phyloP scores from a whole-genome alignment of 495 filamentous ascomycete species.

The Annulohypoxylon bovei region DNA sequence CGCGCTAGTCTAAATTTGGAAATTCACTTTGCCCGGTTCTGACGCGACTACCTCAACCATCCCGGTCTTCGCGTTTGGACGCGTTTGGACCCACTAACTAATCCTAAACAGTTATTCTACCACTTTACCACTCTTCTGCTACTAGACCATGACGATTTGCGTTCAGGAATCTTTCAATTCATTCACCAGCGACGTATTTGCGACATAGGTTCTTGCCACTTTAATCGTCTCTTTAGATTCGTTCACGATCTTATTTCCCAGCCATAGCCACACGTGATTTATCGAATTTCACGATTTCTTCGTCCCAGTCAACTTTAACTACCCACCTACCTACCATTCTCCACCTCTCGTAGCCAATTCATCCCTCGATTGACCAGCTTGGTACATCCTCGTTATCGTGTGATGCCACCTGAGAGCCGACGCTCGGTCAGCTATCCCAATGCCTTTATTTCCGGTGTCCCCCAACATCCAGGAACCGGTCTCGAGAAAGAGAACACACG shows the following conservation, averaged over 20 bases:
- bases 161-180: not conserved
- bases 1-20: not conserved
- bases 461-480: conserved; percentile 48
- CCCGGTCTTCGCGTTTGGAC: conserved; percentile 27
- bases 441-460: conserved; percentile 54
- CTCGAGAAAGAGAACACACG: conserved; percentile 49
- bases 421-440: conserved; percentile 22
- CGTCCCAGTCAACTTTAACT: not conserved
- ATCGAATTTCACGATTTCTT: not conserved
- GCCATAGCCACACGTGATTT: not conserved
- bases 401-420: conserved; percentile 11
- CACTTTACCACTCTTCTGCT: conserved; percentile 2
- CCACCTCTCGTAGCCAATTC: not conserved
- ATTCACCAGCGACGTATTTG: not conserved
- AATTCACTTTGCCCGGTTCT: not conserved
- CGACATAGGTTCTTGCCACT: not conserved
- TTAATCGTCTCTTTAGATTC: not conserved
- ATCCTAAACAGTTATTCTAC: conserved; percentile 22
- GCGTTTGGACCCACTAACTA: conserved; percentile 29
- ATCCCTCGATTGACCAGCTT: conserved; percentile 10
- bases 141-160: conserved; percentile 2
- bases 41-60: conserved; percentile 6
- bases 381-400: not conserved
- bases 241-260: not conserved
- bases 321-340: not conserved